Conservation (phyloP, 768 basidiomycete species). For the Artomyces pyxidatus region DNA sequence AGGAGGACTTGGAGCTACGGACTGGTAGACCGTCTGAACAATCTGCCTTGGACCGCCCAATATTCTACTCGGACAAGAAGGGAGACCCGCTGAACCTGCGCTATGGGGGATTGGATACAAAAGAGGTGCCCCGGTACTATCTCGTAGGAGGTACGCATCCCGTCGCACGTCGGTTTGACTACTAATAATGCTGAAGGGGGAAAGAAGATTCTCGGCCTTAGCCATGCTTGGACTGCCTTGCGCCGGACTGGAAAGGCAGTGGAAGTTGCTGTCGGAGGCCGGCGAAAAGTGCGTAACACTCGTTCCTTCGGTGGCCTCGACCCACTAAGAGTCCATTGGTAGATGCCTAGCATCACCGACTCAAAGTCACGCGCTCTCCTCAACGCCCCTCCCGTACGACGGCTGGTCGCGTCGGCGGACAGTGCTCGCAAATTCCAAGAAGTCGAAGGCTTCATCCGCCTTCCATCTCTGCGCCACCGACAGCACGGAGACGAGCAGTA, state of each 20-base stretch:
- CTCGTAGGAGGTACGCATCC: slow-evolving; percentile 10
- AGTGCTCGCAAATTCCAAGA: slow-evolving; percentile 46
- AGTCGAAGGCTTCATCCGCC: slow-evolving; percentile 56
- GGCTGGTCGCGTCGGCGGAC: slow-evolving; percentile 30
- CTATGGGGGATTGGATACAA: slow-evolving; percentile 11
- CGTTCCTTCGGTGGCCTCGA: slow-evolving; percentile 15
- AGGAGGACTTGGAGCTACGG: slow-evolving; percentile 26
- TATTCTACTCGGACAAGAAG: slow-evolving; percentile 50
- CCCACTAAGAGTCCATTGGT: neutral
- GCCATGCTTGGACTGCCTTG: slow-evolving; percentile 5
- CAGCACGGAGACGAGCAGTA: slow-evolving; percentile 38
- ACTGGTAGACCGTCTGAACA: slow-evolving; percentile 16
- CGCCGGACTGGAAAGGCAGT: slow-evolving; percentile 8
- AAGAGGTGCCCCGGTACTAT: slow-evolving; percentile 14
- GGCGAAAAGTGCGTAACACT: slow-evolving; percentile 20
- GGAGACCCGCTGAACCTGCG: slow-evolving; percentile 14
- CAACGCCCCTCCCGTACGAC: slow-evolving; percentile 40
- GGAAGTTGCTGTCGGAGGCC: slow-evolving; percentile 8
- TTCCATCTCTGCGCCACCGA: slow-evolving; percentile 36
- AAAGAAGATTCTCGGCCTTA: slow-evolving; percentile 13
- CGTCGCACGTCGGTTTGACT: neutral
- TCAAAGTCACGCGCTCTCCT: slow-evolving; percentile 46
- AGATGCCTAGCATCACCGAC: slow-evolving; percentile 46
- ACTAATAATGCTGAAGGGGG: slow-evolving; percentile 15
- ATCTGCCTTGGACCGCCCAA: slow-evolving; percentile 21